Evolutionary conservation across 345 rosid species (phyloP), one percentile per base, ranked within the genome.

Genomic region (Atalantia buxifolia): DNA sequence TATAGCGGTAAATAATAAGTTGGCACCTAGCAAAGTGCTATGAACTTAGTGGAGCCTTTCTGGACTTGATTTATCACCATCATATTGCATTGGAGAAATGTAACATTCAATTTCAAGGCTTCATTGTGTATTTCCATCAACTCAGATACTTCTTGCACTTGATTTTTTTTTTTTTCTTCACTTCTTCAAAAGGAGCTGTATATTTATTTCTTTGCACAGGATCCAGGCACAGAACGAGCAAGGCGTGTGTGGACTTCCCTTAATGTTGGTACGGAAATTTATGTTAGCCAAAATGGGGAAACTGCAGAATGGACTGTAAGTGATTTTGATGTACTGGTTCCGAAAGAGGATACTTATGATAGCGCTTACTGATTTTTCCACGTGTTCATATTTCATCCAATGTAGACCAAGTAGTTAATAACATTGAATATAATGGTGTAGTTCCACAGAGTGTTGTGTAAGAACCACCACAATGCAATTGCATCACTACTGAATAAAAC

Each of bases 201-300:
- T 63, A 30, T 14, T 27, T 74, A 33, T 60, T 56, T 27, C 40
- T 55, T 40, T 60, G 28, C 1, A 10, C 83, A 87, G 85, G 90
- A 87, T 82, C 89, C 88, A 16, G 89, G 89, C 77, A 88, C 86
- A 10, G 71, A 80, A 79, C 88, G 81, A 7, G 90, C 84, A 33
- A 85, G 80, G 65, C 85, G 86, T 13, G 21, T 86, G 22, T 86
- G 90, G 86, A 55, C 86, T 45, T 87, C 88, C 18, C 77, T 87
- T 69, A 80, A 86, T 70, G 86, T 87, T 66, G 94, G 88, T 57
- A 81, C 93, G 13, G 87, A 88, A 75, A 88, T 87, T 42, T 88
- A 86, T 35, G 84, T 83, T 30, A 87, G 88, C 84, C 79, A 5
- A 19, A 59, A 61, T 16, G 85, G 84, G 56, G 83, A 83, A 70